A percentile compares a stretch with the other conserved stretches of the same genome.
Conservation (phyloP, 257 asterid species). For the Jacaranda copaia region DNA sequence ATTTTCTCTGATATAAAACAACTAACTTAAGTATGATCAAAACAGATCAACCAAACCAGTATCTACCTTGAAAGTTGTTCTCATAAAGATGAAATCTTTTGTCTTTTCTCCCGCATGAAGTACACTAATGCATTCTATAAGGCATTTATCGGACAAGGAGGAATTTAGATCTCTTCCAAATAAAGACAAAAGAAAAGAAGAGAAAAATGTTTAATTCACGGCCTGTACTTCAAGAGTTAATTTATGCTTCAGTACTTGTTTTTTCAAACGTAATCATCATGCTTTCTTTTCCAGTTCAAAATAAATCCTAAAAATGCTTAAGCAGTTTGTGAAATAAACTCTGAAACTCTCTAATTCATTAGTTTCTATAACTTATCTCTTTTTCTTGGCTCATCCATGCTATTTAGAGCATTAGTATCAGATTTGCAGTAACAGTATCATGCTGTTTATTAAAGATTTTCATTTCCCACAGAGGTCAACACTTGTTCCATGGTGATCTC, state of each 20-base stretch:
- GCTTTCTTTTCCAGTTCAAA: background rate
- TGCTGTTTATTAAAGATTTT: too few species aligned
- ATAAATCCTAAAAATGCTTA: background rate
- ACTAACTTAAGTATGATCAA: background rate
- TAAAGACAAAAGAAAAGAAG: too few species aligned
- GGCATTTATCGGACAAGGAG: background rate
- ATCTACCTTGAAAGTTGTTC: too few species aligned
- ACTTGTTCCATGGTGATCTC: too few species aligned
- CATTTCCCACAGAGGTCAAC: too few species aligned
- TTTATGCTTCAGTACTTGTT: background rate
- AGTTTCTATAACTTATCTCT: background rate
- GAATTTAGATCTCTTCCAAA: background rate
- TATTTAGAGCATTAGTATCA: background rate
- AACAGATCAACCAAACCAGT: too few species aligned
- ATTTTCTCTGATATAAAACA: slow-evolving; percentile 18
- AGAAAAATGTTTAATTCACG: too few species aligned
- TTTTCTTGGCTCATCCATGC: too few species aligned
- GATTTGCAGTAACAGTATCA: background rate
- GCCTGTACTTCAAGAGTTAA: background rate
- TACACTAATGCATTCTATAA: background rate
- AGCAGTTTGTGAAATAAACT: background rate
- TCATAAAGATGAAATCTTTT: too few species aligned
- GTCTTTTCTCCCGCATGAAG: background rate
- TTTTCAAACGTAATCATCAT: slow-evolving; percentile 3
- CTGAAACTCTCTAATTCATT: slow-evolving; percentile 1